Base-by-base conservation (phyloP, 2,329 filamentous ascomycete species). In the Trichoderma sp. region DNA sequence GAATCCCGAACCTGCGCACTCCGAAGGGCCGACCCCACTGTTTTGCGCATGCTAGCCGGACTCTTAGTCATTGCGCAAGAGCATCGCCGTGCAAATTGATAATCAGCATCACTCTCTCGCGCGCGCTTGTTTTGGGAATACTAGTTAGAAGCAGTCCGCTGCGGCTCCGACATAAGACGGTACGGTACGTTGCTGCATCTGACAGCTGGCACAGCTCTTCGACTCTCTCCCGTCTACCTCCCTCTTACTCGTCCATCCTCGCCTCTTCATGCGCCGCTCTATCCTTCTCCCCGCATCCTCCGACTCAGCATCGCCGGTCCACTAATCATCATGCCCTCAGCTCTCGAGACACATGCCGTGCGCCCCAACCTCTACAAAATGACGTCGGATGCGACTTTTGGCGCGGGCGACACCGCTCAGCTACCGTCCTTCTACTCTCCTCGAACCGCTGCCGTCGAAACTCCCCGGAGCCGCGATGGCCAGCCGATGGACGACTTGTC, bases 371-470 rank as follows among this genome's bases (percentile, higher is more conserved):
- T 12, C 43, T 30, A 34, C 48, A 50, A 50, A 60, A 60, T 56
- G 57, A 55, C 56, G 51, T 50, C 64, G 57, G 50, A 65, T 65
- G 44, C 57, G 30, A 44, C 41, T 51, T 45, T 65, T 30, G 54
- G 58, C 26, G 47, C 59, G 61, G 67, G 55, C 61, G 59, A 57
- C 67, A 73, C 77, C 52, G 73, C 73, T 65, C 74, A 78, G 55
- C 76, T 82, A 43, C 80, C 80, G 2, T 80, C 80, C 10, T 82
- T 82, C 69, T 82, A 82, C 69, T 82, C 80, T 3, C 80, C 80
- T 5, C 76, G 71, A 56, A 76, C 78, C 7, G 66, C 73, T 5
- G 69, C 72, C 17, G 63, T 70, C 64, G 74, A 75, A 30, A 67
- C 68, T 34, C 34, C 47, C 26, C 52, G 52, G 47, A 44, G 47